Evolutionary conservation across 768 basidiomycete genomes (phyloP).

Genomic region (Antrodiella citrinella): DNA sequence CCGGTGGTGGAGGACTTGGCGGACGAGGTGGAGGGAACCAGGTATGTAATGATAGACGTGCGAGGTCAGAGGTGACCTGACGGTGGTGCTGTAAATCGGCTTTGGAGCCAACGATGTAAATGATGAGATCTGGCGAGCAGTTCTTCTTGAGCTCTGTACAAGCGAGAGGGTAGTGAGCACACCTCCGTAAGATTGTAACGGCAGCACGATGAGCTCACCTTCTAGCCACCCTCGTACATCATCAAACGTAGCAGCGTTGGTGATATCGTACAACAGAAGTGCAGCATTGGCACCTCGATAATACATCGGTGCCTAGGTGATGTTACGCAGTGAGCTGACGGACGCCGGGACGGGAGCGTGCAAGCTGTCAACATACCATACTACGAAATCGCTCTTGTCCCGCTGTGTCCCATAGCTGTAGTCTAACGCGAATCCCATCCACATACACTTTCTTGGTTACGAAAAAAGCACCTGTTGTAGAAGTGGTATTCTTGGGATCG

Average conservation of each 20-base stretch:
- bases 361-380: conserved; percentile 49
- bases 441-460: conserved; percentile 87
- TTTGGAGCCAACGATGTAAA: conserved; percentile 94
- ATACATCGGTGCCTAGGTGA: conserved; percentile 82
- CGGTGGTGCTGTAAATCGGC: conserved; percentile 68
- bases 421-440: conserved; percentile 76
- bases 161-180: not conserved
- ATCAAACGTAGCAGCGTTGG: conserved; percentile 80
- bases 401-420: conserved; percentile 91
- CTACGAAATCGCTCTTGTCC: conserved; percentile 90
- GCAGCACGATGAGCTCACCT: too few relatives aligned
- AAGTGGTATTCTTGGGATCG: conserved; percentile 79
- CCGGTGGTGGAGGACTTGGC: conserved; percentile 56
- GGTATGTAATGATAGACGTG: conserved; percentile 72
- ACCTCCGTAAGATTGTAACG: too few relatives aligned
- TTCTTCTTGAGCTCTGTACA: conserved; percentile 80
- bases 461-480: conserved; percentile 90
- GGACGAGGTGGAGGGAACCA: conserved; percentile 83
- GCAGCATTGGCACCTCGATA: conserved; percentile 95
- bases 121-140: conserved; percentile 79
- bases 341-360: conserved; percentile 1
- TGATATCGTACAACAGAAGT: conserved; percentile 91
- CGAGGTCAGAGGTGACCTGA: conserved; percentile 74
- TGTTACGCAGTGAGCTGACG: conserved; percentile 10
- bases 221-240: conserved; percentile 90